Evolutionary conservation across 805 yeast species (phyloP).

Genomic region (Nematodospora valgi): DNA sequence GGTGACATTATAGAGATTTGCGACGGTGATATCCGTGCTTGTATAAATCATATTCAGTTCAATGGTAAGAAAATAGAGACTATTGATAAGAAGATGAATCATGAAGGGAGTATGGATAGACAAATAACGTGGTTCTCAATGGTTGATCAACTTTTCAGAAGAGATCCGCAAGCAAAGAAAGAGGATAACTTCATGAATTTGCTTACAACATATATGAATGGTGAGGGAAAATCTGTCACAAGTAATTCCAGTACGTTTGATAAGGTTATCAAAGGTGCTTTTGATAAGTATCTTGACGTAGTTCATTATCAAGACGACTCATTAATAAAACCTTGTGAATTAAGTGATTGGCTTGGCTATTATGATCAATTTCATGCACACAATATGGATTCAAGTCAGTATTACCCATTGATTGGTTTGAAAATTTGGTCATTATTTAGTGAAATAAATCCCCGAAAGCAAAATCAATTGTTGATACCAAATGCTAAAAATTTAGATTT

Average conservation of each 20-base stretch:
- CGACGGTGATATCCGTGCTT: constrained; percentile 82
- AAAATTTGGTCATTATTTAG: constrained; percentile 64
- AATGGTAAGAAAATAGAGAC: constrained; percentile 18
- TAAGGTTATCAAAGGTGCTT: constrained; percentile 68
- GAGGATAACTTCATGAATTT: constrained; percentile 48
- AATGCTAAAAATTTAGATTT: constrained; percentile 33
- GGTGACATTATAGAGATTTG: constrained; percentile 66
- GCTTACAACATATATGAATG: constrained; percentile 41
- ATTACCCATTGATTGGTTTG: constrained; percentile 54
- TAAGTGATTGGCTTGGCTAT: constrained; percentile 77
- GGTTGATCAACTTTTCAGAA: constrained; percentile 58
- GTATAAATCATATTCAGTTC: constrained; percentile 82
- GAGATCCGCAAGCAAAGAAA: constrained; percentile 44
- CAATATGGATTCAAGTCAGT: constrained; percentile 42
- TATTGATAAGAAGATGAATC: constrained; percentile 1
- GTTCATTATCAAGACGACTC: constrained; percentile 62
- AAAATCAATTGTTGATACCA: constrained; percentile 22
- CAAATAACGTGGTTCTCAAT: constrained; percentile 65
- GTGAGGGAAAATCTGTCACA: constrained; percentile 32
- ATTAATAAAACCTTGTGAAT: constrained; percentile 51
- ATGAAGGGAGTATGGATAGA: constrained; percentile 48
- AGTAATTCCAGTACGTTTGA: constrained; percentile 47
- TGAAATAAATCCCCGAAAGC: constrained; percentile 44
- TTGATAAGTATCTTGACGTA: constrained; percentile 58
- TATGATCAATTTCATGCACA: constrained; percentile 50